Evolutionary conservation across 2,329 filamentous ascomycete genomes (phyloP), one percentile per base, ranked within the genome.

Genomic region (Epichloe bromicola): DNA sequence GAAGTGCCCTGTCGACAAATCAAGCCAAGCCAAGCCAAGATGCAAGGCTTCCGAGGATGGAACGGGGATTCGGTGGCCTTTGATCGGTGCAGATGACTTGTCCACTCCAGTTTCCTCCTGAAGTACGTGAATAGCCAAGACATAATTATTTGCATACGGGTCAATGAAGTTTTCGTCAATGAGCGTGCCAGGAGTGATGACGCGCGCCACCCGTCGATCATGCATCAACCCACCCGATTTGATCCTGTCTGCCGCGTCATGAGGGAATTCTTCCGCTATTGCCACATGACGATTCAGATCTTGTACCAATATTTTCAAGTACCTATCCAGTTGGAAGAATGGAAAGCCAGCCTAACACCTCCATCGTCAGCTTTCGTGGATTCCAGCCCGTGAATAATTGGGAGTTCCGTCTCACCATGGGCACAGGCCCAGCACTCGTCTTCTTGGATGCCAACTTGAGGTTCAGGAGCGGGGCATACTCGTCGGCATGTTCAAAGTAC

Each of bases 151-250:
- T 60, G 87, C 82, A 63, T 86, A 91, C 1, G 89, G 88, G 63
- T 97, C 88, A 74, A 98, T 89, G 66, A 97, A 98, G 60, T 89
- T 90, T 68, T 98, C 93, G 66, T 98, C 93, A 57, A 98, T 95
- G 50, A 98, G 73, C 1, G 93, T 98, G 19, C 93, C 93, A 1
- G 93, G 89, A 1, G 93, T 97, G 61, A 98, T 82, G 58, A 98
- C 84, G 52, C 93, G 83, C 17, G 87, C 80, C 14, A 98, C 88
- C 58, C 75, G 82, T 26, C 93, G 84, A 63, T 94, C 86, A 65
- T 93, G 94, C 72, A 91, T 74, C 56, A 91, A 70, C 3, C 88
- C 88, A 14, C 87, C 87, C 19, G 81, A 77, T 63, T 84, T 91
- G 56, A 84, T 71, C 66, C 80, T 88, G 51, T 80, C 80, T 3